Base-by-base conservation (phyloP, 768 basidiomycete genomes). In the Cytidiella melzeri region DNA sequence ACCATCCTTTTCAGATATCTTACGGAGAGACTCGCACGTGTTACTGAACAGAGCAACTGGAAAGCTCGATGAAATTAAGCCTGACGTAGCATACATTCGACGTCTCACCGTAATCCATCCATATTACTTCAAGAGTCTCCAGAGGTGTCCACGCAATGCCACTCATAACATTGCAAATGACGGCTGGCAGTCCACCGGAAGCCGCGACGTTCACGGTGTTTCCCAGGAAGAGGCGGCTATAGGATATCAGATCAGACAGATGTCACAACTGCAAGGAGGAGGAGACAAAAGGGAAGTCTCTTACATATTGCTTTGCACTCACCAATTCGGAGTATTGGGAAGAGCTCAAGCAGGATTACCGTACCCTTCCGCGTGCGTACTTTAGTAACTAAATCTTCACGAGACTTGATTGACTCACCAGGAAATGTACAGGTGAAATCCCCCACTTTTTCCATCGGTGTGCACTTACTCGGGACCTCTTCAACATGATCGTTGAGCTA, bases 401-500 rank as follows among this genome's bases (percentile, higher is more conserved):
- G n/a, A n/a, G n/a, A n/a, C n/a, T n/a, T n/a, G n/a, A n/a, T n/a
- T 24, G 24, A 12, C n/a, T 47, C 27, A 36, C 11, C n/a, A n/a
- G n/a, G 9, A 9, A 45, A 4, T 9, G 7, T 7, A 7, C 38
- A 62, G 61, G 20, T 3, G 52, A 44, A 5, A 43, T 62, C 7
- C 61, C 61, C 18, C 43, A 43, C 39, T 62, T 62, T 48, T 49
- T 57, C 27, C 41, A 59, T 20, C 39, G 51, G 3, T 61, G 57
- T 25, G 59, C 54, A 2, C 28, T 62, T 2, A 61, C 61, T 0
- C 50, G 55, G 3, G 59, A 63, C 1, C 55, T 65, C 4, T 62
- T 55, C 37, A 51, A 64, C 42, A n/a, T 61, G 1, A 55, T 65
- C 11, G 41, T 61, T n/a, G 61, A 64, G 53, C 4, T 64, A 2